These are phyloP conservation scores for Elsinoe ampelina DNA, from an alignment of 2,329 filamentous ascomycete species.

Conservation along the genomic window DNA sequence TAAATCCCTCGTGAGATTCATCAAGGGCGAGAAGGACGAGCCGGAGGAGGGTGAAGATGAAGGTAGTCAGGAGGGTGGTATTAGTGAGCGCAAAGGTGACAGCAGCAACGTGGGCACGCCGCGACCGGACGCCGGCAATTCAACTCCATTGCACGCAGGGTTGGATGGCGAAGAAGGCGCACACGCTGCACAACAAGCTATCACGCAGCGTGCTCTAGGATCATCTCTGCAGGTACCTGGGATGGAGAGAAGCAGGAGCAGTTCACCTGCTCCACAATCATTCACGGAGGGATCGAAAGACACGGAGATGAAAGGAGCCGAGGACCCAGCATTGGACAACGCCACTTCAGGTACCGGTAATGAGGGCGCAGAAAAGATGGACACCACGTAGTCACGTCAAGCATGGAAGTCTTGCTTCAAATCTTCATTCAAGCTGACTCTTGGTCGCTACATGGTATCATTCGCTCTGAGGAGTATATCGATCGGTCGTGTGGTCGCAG, in stretches of 20 bases:
- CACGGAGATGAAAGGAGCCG: constrained; percentile 18
- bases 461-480: neutral
- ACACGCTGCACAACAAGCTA: constrained; percentile 12
- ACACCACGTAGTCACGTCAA: constrained; percentile 14
- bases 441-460: neutral
- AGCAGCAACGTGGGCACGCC: constrained; percentile 39
- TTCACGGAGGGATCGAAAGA: constrained; percentile 17
- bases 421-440: neutral
- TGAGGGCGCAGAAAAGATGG: constrained; percentile 15
- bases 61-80: constrained; percentile 47
- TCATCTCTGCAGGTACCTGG: constrained; percentile 15
- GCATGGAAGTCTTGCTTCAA: neutral
- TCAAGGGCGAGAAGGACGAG: constrained; percentile 92
- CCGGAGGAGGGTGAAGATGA: constrained; percentile 71
- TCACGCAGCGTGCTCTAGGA: constrained; percentile 16
- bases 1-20: constrained; percentile 72
- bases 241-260: constrained; percentile 12
- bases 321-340: constrained; percentile 16
- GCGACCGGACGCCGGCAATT: constrained; percentile 29
- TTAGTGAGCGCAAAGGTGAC: constrained; percentile 32
- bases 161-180: constrained; percentile 21
- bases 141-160: constrained; percentile 32
- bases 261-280: constrained; percentile 12
- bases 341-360: constrained; percentile 10
- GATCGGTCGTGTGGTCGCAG: neutral